Evolutionary conservation across 2,329 filamentous ascomycete species (phyloP).

Genomic region (Trichoderma afroharzianum): DNA sequence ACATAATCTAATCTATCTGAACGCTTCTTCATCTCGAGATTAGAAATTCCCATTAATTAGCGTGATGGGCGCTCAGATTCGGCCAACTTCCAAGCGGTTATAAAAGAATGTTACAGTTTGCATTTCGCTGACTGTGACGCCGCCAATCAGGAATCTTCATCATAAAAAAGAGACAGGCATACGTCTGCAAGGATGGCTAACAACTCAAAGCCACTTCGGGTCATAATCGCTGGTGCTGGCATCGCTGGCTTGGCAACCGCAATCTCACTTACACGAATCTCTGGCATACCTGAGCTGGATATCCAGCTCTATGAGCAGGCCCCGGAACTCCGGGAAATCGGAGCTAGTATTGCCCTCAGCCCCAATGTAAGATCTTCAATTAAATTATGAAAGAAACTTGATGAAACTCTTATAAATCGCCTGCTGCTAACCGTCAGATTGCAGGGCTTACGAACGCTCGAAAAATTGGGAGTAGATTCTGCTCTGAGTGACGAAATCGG

Average conservation of each 20-base stretch:
- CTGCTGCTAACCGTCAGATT: not conserved
- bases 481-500: slow-evolving; percentile 40
- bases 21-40: not conserved
- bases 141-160: not conserved
- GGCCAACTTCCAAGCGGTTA: not conserved
- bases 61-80: not conserved
- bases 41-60: not conserved
- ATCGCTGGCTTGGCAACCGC: slow-evolving; percentile 41
- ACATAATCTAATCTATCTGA: not conserved
- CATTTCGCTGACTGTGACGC: not conserved
- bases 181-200: not conserved
- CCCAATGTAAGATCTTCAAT: slow-evolving; percentile 35
- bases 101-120: not conserved
- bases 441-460: slow-evolving; percentile 44
- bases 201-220: slow-evolving; percentile 5
- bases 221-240: slow-evolving; percentile 23
- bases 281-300: slow-evolving; percentile 32
- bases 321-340: slow-evolving; percentile 42
- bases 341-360: slow-evolving; percentile 46
- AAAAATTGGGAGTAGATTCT: slow-evolving; percentile 45
- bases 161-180: not conserved
- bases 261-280: slow-evolving; percentile 40
- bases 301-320: slow-evolving; percentile 50
- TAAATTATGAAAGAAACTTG: slow-evolving; percentile 15
- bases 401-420: not conserved